Base-by-base conservation (phyloP, 495 filamentous ascomycete species). In the Articulospora tetracladia region DNA sequence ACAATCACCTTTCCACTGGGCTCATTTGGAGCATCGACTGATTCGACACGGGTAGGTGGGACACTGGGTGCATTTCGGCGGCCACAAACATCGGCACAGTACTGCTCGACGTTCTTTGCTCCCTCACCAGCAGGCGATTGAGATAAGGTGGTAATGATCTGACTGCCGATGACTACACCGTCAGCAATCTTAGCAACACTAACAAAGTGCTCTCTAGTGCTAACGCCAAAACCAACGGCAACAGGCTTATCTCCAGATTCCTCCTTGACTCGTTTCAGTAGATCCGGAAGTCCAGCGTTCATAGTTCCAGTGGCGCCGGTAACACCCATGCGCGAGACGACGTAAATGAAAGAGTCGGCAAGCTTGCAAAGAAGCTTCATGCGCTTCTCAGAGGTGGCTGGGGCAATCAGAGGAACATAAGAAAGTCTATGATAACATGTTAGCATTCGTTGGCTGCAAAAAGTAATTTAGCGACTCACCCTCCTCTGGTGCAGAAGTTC, bases 291-390 rank as follows among this genome's bases (percentile, higher is more conserved):
- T 55, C 87, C 86, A 41, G 82, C 73, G 70, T 89, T 96, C 60
- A 98, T 78, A 26, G 82, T 85, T 27, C 93, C 92, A 0, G 87
- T 87, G 22, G 91, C 94, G 64, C 94, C 94, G 1, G 94, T 98
- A 32, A 97, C 92, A 61, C 94, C 94, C 91, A 97, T 96, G 61
- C 93, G 83, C 1, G 94, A 98, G 22, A 98, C 95, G 58, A 99
- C 94, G 72, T 99, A 99, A 74, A 99, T 95, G 78, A 99, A 99
- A 10, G 92, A 96, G 74, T 98, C 93, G 66, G 95, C 94, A 52
- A 99, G 95, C 73, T 90, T 86, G 82, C 94, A 99, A 23, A 99
- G 85, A 3, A 96, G 77, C 74, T 92, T 92, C 91, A 98, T 93
- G 57, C 94, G 90, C 48, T 83, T 73, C 57, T 94, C 89, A n/a